Evolutionary conservation across 129 eudicot species (phyloP), one percentile per base, ranked within the genome.

Genomic region (Lactuca saligna): DNA sequence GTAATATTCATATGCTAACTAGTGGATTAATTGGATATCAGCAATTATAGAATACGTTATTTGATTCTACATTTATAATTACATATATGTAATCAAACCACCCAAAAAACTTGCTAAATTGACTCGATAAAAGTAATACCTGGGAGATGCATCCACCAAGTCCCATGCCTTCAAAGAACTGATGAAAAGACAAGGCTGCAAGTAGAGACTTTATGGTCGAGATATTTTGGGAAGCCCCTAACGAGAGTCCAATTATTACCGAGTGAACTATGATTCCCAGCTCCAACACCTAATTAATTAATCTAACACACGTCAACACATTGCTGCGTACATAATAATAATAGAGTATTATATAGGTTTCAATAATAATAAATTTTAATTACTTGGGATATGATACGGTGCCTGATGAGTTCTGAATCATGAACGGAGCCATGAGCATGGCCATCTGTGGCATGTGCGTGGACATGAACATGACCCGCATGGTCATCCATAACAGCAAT

Each of bases 121-220:
- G 29, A 25, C 29, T 25, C 29, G 55, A 9, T 50, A 0, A 17
- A 39, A 49, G 7, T 44, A 70, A 5, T 80, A 86, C 91, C 91
- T 86, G 96, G 46, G 96, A 72, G 61, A 89, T 89, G 82, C 96
- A 89, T 34, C 96, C 96, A 54, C 96, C 96, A 39, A 25, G 29
- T 25, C 29, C 29, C 29, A 25, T 25, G 29, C 29, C 29, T 25
- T 25, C 29, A 25, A 88, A 89, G 79, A 89, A 86, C 73, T 89
- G 96, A 57, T 89, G 96, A 78, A 83, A 89, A 16, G 89, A 83
- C 79, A 89, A 72, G 54, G 96, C 96, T 55, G 79, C 87, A 29
- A 89, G 71, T 37, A 89, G 72, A 29, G 96, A 84, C 80, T 80
- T 85, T 60, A 89, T 82, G 10, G 92, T 89, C 8, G 78, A 82